phyloP scores from a whole-genome alignment of 2,329 filamentous ascomycete genomes.

The Fusarium sp. region DNA sequence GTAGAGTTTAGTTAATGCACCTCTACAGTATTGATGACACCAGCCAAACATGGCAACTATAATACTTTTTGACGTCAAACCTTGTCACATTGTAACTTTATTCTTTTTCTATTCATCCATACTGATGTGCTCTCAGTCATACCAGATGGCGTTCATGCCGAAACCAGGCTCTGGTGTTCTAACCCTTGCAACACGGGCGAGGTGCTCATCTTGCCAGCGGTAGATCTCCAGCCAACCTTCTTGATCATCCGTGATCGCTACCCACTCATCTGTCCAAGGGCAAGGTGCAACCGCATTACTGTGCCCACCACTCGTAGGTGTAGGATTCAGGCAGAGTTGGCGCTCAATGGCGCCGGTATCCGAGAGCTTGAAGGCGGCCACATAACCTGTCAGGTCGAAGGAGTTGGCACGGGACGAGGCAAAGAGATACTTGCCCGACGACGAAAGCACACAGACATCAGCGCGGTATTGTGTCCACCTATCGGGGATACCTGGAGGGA shows the following conservation, averaged over 20 bases:
- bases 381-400: constrained; percentile 80
- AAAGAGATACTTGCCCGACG: constrained; percentile 79
- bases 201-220: constrained; percentile 82
- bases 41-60: constrained; percentile 7
- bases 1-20: neutral
- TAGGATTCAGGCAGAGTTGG: constrained; percentile 84
- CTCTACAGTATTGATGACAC: neutral
- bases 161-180: constrained; percentile 89
- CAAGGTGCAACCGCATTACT: constrained; percentile 88
- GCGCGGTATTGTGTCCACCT: constrained; percentile 76
- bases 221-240: constrained; percentile 90
- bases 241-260: constrained; percentile 90
- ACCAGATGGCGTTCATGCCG: constrained; percentile 97
- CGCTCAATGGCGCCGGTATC: constrained; percentile 76
- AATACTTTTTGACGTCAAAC: neutral
- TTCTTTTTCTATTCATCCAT: neutral
- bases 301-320: constrained; percentile 86
- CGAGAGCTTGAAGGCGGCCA: constrained; percentile 79
- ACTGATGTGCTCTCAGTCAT: constrained; percentile 60
- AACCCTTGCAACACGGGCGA: constrained; percentile 79
- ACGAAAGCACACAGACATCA: constrained; percentile 81
- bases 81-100: neutral
- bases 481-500: constrained; percentile 74
- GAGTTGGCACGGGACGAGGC: constrained; percentile 84
- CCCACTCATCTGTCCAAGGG: constrained; percentile 86